Percentiles rank a stretch among this genome's conserved stretches.
Conservation (phyloP, 306 rosid genomes). For the Trichosanthes truncata region DNA sequence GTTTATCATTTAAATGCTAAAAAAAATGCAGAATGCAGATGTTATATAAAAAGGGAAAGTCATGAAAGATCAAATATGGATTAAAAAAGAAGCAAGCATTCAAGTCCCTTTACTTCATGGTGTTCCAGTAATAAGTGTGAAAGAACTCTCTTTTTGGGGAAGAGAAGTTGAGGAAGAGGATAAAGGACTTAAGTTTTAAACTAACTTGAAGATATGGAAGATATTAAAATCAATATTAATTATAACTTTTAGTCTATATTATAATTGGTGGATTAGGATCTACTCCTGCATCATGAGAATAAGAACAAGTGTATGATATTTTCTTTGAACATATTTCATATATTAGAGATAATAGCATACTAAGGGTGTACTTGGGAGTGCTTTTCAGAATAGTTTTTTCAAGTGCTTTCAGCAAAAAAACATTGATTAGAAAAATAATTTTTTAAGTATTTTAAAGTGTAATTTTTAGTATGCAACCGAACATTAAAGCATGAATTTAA, state of each 20-base stretch:
- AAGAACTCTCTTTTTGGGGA: not conserved
- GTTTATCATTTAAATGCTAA: constrained; percentile 10
- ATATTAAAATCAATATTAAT: not conserved
- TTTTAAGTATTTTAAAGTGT: not conserved
- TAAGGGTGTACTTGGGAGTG: no score
- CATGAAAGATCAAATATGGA: not conserved
- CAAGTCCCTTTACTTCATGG: not conserved
- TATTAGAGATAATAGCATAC: not conserved
- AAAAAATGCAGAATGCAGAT: not conserved
- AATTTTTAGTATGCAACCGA: not conserved
- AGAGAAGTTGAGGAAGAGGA: not conserved
- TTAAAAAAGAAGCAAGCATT: not conserved
- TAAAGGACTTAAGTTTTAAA: not conserved
- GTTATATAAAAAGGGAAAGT: not conserved
- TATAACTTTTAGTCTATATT: not conserved
- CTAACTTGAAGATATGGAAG: not conserved
- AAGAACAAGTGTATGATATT: not conserved
- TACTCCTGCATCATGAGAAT: not conserved
- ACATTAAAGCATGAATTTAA: not conserved
- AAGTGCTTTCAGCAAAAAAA: not conserved
- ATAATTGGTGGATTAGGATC: not conserved
- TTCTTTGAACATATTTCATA: not conserved
- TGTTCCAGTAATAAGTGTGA: not conserved
- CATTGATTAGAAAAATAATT: not conserved
- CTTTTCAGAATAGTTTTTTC: not conserved